A percentile compares a stretch with the other conserved stretches of the same genome.
phyloP scores from a whole-genome alignment of 768 basidiomycete species.

The Suillus luteus region DNA sequence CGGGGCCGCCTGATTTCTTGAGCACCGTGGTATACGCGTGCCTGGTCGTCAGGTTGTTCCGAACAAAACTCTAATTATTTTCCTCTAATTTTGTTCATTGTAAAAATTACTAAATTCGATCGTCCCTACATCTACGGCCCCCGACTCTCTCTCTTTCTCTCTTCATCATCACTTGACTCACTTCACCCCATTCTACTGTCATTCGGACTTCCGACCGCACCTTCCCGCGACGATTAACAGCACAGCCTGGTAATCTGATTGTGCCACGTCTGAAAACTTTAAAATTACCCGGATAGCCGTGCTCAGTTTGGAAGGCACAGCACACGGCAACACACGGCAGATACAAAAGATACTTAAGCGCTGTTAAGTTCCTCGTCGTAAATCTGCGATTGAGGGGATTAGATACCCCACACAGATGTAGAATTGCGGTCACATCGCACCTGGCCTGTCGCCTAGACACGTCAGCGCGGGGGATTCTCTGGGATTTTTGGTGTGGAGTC shows the following conservation, averaged over 20 bases:
- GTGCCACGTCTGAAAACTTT: slow-evolving; percentile 7
- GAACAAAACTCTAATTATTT: slow-evolving; percentile 22
- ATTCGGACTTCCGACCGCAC: neutral
- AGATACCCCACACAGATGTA: slow-evolving; percentile 5
- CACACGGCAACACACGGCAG: neutral
- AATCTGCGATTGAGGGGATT: slow-evolving; percentile 8
- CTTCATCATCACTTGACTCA: neutral
- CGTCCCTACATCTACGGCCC: neutral
- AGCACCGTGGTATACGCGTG: slow-evolving; percentile 22
- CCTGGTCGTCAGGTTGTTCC: slow-evolving; percentile 29
- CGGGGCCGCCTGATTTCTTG: slow-evolving; percentile 23
- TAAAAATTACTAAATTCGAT: slow-evolving; percentile 4
- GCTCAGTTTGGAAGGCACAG: neutral
- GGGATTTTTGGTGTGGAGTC: slow-evolving; percentile 2
- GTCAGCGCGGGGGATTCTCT: slow-evolving; percentile 7
- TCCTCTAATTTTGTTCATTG: slow-evolving; percentile 11
- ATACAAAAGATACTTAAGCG: neutral
- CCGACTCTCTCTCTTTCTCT: neutral
- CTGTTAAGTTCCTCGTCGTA: slow-evolving; percentile 4
- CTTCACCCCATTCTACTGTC: neutral
- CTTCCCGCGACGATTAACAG: slow-evolving; percentile 8
- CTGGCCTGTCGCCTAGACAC: neutral
- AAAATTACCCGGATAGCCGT: slow-evolving; percentile 6
- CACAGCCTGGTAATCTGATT: neutral
- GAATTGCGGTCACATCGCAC: neutral